phyloP scores from a whole-genome alignment of 2,329 filamentous ascomycete genomes.

The Diaporthe citrichinensis region DNA sequence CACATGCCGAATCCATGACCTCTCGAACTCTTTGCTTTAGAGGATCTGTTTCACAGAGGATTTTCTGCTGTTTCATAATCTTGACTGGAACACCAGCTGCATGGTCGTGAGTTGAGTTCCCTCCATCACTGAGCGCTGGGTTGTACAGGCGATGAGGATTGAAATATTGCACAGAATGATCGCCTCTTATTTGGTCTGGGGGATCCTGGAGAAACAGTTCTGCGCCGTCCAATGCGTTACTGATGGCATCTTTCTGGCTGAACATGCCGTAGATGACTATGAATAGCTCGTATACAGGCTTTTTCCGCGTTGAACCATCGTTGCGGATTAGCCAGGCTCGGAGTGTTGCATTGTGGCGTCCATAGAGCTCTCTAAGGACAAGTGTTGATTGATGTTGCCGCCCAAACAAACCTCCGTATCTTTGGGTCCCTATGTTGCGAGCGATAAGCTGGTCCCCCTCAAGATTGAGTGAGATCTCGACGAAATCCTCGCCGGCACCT shows the following conservation, averaged over 20 bases:
- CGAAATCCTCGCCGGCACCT: not conserved
- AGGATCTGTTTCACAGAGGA: not conserved
- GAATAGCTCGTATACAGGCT: not conserved
- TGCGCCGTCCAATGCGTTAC: not conserved
- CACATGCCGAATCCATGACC: not conserved
- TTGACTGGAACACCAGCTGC: not conserved
- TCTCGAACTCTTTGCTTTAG: not conserved
- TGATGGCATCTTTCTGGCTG: not conserved
- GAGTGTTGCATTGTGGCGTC: not conserved
- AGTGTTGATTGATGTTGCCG: not conserved
- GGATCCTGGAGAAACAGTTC: not conserved
- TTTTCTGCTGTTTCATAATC: not conserved
- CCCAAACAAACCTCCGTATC: not conserved
- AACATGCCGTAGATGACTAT: not conserved
- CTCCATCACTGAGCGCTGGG: not conserved
- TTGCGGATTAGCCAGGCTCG: not conserved
- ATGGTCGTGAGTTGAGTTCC: not conserved
- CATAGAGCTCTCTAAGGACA: not conserved
- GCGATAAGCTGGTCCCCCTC: not conserved
- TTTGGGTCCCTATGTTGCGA: not conserved
- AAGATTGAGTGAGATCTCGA: not conserved
- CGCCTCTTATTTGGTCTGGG: not conserved
- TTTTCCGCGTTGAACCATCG: not conserved
- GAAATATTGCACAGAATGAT: not conserved
- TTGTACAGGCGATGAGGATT: constrained; percentile 3